Evolutionary conservation across 768 basidiomycete species (phyloP), one percentile per base, ranked within the genome.

Genomic region (Collybia mongolica): DNA sequence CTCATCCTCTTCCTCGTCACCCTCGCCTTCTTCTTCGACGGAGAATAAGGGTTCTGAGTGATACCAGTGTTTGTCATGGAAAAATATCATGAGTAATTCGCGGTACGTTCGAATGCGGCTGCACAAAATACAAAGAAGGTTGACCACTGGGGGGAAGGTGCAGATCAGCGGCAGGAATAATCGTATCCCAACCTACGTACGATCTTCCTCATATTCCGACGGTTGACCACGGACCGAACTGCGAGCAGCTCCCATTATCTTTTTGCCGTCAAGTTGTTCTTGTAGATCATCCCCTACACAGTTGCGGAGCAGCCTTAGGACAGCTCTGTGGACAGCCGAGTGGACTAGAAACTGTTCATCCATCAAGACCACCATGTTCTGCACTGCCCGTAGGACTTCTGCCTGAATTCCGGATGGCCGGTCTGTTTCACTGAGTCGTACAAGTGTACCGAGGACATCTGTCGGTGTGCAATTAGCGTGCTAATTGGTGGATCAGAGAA

Each of bases 301-400:
- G 51, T 83, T 88, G 23, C 93, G 78, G 11, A 98, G 77, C 6
- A 98, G 73, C 36, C 92, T 75, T 20, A 95, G 78, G 7, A 97
- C 86, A 1, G 93, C 93, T 59, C 82, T 86, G 66, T 98, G 94
- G 0, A 95, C 88, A 1, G 84, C 90, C 7, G 91, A 89, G 60
- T 96, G 93, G 3, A 95, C 87, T 17, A 98, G 82, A 60, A 98
- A 97, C 56, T 90, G 89, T 62, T 97, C 93, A 53, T 97, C 93
- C 48, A 98, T 77, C 12, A 93, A 79, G 6, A 94, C 83, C 11
- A 98, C 87, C 80, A 97, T 90, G 58, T 93, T 93, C 58, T 91
- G 90, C 12, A 95, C 89, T 1, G 89, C 78, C 22, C 86, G 81
- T 28, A 98, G 76, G 11, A 96, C 91, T 63, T 93, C 90, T 37